These are phyloP conservation scores for Epichloe sibirici DNA, from an alignment of 2,329 filamentous ascomycete species.

Conservation along the genomic window DNA sequence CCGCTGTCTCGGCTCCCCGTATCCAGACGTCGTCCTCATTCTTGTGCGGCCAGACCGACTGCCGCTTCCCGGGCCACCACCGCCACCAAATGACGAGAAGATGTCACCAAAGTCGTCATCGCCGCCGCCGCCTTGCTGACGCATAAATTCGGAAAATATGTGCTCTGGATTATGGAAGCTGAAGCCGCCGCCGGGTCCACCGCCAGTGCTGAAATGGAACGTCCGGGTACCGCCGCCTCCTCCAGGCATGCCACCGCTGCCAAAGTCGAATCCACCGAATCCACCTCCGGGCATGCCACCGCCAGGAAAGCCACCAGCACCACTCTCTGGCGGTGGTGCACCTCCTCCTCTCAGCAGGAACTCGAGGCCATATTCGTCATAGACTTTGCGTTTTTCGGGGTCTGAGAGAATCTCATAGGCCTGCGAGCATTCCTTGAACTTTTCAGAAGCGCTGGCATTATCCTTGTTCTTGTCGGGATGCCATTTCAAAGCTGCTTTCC, in stretches of 20 bases:
- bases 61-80: conserved; percentile 18
- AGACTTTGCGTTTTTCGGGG: conserved; percentile 89
- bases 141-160: conserved; percentile 78
- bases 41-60: conserved; percentile 27
- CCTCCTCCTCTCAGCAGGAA: conserved; percentile 75
- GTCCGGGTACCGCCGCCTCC: conserved; percentile 38
- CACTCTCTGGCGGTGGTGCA: conserved; percentile 45
- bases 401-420: conserved; percentile 97
- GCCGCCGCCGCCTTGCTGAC: conserved; percentile 28
- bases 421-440: conserved; percentile 96
- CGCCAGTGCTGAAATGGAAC: conserved; percentile 52
- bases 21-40: conserved; percentile 28
- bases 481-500: conserved; percentile 79
- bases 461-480: conserved; percentile 98
- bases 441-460: conserved; percentile 72
- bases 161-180: conserved; percentile 71
- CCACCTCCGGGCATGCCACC: conserved; percentile 45
- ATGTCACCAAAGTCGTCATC: conserved; percentile 40
- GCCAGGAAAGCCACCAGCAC: conserved; percentile 42
- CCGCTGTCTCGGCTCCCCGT: conserved; percentile 20
- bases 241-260: conserved; percentile 28
- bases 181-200: conserved; percentile 51
- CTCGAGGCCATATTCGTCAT: conserved; percentile 90
- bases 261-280: conserved; percentile 39
- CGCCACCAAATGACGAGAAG: conserved; percentile 37